These are phyloP conservation scores for Pseudogymnoascus sp. DNA, from an alignment of 2,329 filamentous ascomycete species.

Conservation along the genomic window DNA sequence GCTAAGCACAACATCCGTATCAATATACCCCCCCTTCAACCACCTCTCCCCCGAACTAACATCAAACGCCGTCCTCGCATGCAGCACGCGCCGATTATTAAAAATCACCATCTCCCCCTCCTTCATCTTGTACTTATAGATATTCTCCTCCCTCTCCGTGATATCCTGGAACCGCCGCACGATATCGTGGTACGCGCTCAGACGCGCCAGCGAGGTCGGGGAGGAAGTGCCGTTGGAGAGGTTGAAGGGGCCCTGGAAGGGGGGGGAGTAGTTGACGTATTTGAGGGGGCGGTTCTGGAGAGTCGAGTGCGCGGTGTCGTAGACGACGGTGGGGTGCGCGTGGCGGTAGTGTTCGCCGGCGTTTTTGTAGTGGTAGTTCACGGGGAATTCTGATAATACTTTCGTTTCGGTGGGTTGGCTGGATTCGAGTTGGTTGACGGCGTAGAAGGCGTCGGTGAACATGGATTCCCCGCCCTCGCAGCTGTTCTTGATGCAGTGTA, in stretches of 20 bases:
- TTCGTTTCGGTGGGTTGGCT: conserved; percentile 23
- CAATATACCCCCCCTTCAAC: conserved; percentile 80
- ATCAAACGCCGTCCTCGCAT: conserved; percentile 75
- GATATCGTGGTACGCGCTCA: conserved; percentile 31
- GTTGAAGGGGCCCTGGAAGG: conserved; percentile 61
- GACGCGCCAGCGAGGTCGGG: conserved; percentile 10
- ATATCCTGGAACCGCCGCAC: conserved; percentile 48
- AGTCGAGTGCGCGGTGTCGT: not conserved
- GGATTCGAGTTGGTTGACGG: conserved; percentile 39
- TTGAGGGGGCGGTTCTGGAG: not conserved
- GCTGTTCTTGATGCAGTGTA: conserved; percentile 82
- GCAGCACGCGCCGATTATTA: conserved; percentile 77
- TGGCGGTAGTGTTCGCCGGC: conserved; percentile 56
- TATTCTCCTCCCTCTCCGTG: conserved; percentile 46
- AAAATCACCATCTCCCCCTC: conserved; percentile 91
- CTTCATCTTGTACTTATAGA: conserved; percentile 66
- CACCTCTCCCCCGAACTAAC: conserved; percentile 60
- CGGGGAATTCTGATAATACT: conserved; percentile 34
- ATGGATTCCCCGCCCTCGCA: conserved; percentile 75
- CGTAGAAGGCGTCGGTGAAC: conserved; percentile 70
- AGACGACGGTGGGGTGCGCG: conserved; percentile 48
- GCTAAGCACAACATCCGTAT: conserved; percentile 53
- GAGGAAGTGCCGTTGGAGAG: conserved; percentile 15
- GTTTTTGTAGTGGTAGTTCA: conserved; percentile 64
- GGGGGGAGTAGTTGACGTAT: conserved; percentile 64